Base-by-base conservation (phyloP, 2,329 filamentous ascomycete genomes). In the Fusarium abutilonis region DNA sequence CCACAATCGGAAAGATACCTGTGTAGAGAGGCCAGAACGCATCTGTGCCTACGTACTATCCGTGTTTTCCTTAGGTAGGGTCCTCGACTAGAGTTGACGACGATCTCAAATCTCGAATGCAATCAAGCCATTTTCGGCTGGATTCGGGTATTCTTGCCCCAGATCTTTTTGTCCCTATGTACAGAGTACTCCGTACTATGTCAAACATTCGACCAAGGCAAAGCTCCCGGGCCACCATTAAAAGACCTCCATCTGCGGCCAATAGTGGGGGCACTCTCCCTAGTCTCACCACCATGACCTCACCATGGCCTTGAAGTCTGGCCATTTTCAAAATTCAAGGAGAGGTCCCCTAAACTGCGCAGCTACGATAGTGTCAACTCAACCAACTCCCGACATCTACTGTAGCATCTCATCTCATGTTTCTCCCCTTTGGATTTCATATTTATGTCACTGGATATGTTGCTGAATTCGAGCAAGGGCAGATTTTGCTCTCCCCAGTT, bases 271-370 rank as follows among this genome's bases (percentile, higher is more conserved):
- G 38, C 52, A 32, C 28, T 9, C 35, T 41, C 47, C 44, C 23
- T 21, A 14, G 59, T 67, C 64, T 67, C 52, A 67, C 64, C 64
- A 67, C 64, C 64, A 68, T 67, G 64, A 67, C 64, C 64, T 67
- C 64, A 67, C 54, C 52, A 53, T 65, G 61, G 64, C 26, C 60
- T 53, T 49, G 19, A 19, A 41, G 39, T 61, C 38, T 50, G 57
- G 59, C 39, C 57, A 57, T 38, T 49, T n/a, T n/a, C n/a, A n/a
- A n/a, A n/a, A n/a, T 51, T 15, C 31, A n/a, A 38, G 19, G 42
- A 56, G 34, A 28, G 40, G 57, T 43, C 35, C 55, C 49, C 28
- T 29, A 29, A 29, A 23, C 21, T 23, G 21, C 6, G 21, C 21
- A 23, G 21, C 41, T 15, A 48, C 29, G 29, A 28, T 26, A 28